phyloP scores from a whole-genome alignment of 371 early-diverging fungal genomes.

The Mortierella sp. region DNA sequence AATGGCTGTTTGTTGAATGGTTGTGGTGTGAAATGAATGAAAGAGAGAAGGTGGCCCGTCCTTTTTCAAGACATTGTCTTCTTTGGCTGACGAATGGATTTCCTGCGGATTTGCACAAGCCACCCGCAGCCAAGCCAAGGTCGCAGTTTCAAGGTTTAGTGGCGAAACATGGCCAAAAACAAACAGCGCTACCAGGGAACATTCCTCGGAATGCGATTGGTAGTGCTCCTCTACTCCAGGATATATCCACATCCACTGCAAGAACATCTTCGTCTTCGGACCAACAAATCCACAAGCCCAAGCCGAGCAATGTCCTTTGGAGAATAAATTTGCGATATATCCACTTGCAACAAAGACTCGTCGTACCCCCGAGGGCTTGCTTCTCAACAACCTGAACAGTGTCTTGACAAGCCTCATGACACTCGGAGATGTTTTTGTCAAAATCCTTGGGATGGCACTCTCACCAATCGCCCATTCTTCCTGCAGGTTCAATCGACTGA shows the following conservation, averaged over 20 bases:
- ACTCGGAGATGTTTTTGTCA: background rate
- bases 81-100: background rate
- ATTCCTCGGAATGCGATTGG: background rate
- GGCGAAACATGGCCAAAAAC: background rate
- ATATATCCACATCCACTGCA: background rate
- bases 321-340: too few relatives aligned
- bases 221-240: background rate
- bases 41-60: background rate
- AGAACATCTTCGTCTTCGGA: background rate
- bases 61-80: background rate
- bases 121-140: background rate
- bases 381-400: background rate
- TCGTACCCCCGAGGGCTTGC: background rate
- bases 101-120: constrained; percentile 3
- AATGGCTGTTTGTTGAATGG: background rate
- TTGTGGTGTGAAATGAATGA: background rate
- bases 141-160: background rate
- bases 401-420: background rate
- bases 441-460: background rate
- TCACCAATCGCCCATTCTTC: background rate
- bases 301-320: background rate
- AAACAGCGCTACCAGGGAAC: background rate
- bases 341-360: background rate
- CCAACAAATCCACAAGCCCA: background rate
- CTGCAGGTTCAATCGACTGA: background rate